phyloP scores from a whole-genome alignment of 2,329 filamentous ascomycete genomes.

The Albifimbria verrucaria region DNA sequence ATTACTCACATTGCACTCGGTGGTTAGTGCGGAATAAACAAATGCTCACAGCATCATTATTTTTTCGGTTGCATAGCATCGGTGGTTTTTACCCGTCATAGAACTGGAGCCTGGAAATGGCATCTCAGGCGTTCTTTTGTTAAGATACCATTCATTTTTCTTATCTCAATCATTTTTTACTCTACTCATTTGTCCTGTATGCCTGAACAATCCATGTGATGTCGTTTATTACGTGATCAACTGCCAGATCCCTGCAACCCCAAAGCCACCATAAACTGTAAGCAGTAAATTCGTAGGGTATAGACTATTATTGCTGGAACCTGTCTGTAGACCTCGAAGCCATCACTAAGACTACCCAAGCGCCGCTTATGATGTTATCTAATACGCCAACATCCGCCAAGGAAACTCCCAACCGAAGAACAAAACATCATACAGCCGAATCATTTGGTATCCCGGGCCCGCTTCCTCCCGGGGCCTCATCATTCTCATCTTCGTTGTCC shows the following conservation, averaged over 20 bases:
- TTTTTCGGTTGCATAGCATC: neutral
- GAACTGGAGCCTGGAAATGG: neutral
- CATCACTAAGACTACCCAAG: neutral
- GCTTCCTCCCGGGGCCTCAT: neutral
- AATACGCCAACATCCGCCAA: constrained; percentile 7
- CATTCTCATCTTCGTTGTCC: constrained; percentile 6
- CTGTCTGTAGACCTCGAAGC: neutral
- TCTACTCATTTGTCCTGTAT: too few species aligned
- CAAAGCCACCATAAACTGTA: too few species aligned
- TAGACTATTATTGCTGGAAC: neutral
- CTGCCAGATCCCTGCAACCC: too few species aligned
- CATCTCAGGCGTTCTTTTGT: neutral
- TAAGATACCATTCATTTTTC: neutral
- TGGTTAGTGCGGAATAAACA: neutral
- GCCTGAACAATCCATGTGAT: too few species aligned
- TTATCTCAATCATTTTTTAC: too few species aligned
- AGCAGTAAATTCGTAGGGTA: neutral
- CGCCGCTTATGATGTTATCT: constrained; percentile 3
- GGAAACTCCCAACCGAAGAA: constrained; percentile 3
- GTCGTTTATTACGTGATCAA: too few species aligned
- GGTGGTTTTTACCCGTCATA: neutral
- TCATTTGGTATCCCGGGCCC: constrained; percentile 12
- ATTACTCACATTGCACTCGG: neutral
- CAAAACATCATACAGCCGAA: constrained; percentile 23
- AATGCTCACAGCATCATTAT: neutral